Conservation (phyloP, 148 eudicot genomes). For the Gaultheria prostrata region DNA sequence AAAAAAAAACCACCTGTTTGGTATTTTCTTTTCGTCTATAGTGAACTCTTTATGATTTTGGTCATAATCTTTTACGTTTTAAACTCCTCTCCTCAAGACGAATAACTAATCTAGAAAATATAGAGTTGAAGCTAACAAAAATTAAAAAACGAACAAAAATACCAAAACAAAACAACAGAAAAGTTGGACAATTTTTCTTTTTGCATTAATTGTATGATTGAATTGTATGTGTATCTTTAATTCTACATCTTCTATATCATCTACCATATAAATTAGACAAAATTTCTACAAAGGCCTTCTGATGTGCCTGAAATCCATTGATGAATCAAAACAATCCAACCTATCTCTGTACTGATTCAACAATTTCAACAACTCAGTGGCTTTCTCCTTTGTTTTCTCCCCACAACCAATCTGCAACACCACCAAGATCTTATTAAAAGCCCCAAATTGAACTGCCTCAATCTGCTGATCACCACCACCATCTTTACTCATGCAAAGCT, state of each 20-base stretch:
- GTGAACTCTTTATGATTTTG: no score
- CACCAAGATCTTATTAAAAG: slow-evolving; percentile 57
- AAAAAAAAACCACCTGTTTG: no score
- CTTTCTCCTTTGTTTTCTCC: slow-evolving; percentile 49
- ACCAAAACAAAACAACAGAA: neutral
- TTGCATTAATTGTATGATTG: neutral
- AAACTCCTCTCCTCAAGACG: no score
- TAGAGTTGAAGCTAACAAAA: no score
- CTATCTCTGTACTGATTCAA: slow-evolving; percentile 42
- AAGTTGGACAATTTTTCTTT: no score
- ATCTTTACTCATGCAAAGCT: slow-evolving; percentile 32
- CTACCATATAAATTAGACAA: neutral
- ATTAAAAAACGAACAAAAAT: no score
- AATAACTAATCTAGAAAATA: no score
- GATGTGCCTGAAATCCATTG: slow-evolving; percentile 29
- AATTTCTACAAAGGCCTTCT: no score
- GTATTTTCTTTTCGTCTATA: no score
- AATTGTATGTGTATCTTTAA: neutral
- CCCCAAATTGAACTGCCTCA: slow-evolving; percentile 53
- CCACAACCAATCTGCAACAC: slow-evolving; percentile 58
- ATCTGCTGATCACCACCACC: slow-evolving; percentile 17
- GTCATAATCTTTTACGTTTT: no score
- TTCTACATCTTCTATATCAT: neutral
- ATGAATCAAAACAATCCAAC: slow-evolving; percentile 46
- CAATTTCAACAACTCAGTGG: slow-evolving; percentile 55